Evolutionary conservation across 495 filamentous ascomycete genomes (phyloP), one percentile per base, ranked within the genome.

Genomic region (Lindgomyces ingoldianus): DNA sequence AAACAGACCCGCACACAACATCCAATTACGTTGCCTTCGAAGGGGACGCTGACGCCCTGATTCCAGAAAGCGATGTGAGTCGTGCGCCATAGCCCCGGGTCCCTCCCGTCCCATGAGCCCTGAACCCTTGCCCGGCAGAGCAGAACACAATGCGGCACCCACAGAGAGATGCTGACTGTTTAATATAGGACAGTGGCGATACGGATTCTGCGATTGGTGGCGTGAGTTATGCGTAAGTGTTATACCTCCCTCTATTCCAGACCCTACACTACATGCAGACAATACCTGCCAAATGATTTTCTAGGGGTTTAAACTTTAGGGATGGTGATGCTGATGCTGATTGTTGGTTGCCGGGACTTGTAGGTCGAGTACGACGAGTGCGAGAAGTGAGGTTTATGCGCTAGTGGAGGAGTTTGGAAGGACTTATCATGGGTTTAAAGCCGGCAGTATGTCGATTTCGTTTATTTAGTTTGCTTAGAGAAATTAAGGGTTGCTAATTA

Each of bases 391-490:
- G 4, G 39, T 55, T 12, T 62, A 62, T 47, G 50, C 30, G 2
- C 22, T 29, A 16, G 59, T 62, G 11, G 39, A 53, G 21, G 59
- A 62, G 50, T 48, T 68, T 54, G 65, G 65, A 14, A 19, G 65
- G 21, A 50, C 63, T 4, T 68, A 68, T 65, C 60, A 64, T 53
- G 45, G 39, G 21, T 68, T 33, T 25, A 51, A 57, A 19, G 62
- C 26, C 2, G 60, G 60, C 1, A 47, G 57, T 61, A 61, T 4
- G 57, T 52, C 16, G 4, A 10, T 16, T 3, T n/a, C 21, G 3
- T 18, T 4, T 41, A 4, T 4, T 10, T 12, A 33, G 10, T 56
- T 16, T 36, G 26, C 14, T 4, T 30, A 4, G 4, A 12, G 19
- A 6, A 56, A 33, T 33, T 41, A 22, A 16, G 16, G 4, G 18